Conservation (phyloP, 495 filamentous ascomycete species). For the Xylaria intraflava region DNA sequence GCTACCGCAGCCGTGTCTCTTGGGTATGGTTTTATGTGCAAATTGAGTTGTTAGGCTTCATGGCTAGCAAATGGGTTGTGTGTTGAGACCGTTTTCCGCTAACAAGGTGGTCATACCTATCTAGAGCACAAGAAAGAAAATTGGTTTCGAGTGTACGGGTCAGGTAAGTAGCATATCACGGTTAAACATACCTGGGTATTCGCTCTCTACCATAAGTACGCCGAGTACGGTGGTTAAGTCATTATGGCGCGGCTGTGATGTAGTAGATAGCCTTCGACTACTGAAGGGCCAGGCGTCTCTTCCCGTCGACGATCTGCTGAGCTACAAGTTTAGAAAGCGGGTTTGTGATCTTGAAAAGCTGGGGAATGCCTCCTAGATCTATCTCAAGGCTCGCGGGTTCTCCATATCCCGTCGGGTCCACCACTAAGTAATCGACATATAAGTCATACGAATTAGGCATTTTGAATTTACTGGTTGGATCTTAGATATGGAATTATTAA, state of each 20-base stretch:
- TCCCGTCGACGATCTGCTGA: neutral
- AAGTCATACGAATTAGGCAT: neutral
- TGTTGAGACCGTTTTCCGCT: too few species aligned
- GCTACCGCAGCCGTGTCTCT: too few species aligned
- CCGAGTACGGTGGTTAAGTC: too few species aligned
- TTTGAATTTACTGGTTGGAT: neutral
- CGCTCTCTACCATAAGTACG: too few species aligned
- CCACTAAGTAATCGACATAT: neutral
- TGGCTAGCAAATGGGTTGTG: too few species aligned
- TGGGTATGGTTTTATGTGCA: too few species aligned
- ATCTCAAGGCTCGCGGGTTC: neutral
- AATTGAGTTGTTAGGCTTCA: too few species aligned
- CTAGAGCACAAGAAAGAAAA: too few species aligned
- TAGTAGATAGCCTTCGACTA: neutral
- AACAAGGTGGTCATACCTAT: too few species aligned
- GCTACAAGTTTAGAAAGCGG: neutral
- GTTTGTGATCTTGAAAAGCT: neutral
- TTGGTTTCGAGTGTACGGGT: too few species aligned
- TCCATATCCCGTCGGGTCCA: slow-evolving; percentile 2
- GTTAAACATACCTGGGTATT: too few species aligned
- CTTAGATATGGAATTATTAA: neutral
- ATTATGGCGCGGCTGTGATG: neutral
- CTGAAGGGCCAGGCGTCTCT: neutral
- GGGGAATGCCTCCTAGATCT: neutral
- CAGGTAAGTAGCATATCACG: too few species aligned